Percentiles rank a stretch among this genome's conserved stretches.
phyloP scores from a whole-genome alignment of 2,329 filamentous ascomycete genomes.

The Ambrosiella xylebori region DNA sequence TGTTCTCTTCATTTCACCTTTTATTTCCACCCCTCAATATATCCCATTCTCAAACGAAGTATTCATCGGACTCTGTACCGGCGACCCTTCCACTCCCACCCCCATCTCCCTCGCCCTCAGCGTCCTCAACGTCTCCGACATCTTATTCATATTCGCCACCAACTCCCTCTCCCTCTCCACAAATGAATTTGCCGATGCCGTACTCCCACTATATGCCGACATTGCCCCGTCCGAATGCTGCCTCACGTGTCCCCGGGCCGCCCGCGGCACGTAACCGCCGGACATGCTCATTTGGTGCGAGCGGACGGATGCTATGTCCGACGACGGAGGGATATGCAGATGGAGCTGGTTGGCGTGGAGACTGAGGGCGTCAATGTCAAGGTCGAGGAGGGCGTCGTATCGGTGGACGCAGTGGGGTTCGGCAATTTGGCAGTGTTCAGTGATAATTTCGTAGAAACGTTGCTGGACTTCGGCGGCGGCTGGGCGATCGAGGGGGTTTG shows the following conservation, averaged over 20 bases:
- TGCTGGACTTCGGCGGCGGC: conserved; percentile 34
- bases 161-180: conserved; percentile 7
- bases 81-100: neutral
- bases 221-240: conserved; percentile 21
- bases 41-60: conserved; percentile 2
- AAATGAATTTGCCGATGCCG: conserved; percentile 1
- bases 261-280: conserved; percentile 1
- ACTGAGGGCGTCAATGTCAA: neutral
- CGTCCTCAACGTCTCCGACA: conserved; percentile 6
- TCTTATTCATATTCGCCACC: neutral
- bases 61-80: neutral
- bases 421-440: conserved; percentile 27
- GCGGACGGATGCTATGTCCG: conserved; percentile 12
- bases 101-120: conserved; percentile 4
- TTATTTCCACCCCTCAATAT: neutral
- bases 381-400: conserved; percentile 19
- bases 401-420: conserved; percentile 39
- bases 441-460: conserved; percentile 34
- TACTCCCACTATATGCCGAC: conserved; percentile 20
- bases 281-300: conserved; percentile 16
- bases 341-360: neutral
- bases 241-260: conserved; percentile 16
- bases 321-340: conserved; percentile 14
- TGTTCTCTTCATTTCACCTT: neutral
- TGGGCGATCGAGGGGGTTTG: conserved; percentile 34